Base-by-base conservation (phyloP, 139 green algal genomes). In the Coelastrella sp. region DNA sequence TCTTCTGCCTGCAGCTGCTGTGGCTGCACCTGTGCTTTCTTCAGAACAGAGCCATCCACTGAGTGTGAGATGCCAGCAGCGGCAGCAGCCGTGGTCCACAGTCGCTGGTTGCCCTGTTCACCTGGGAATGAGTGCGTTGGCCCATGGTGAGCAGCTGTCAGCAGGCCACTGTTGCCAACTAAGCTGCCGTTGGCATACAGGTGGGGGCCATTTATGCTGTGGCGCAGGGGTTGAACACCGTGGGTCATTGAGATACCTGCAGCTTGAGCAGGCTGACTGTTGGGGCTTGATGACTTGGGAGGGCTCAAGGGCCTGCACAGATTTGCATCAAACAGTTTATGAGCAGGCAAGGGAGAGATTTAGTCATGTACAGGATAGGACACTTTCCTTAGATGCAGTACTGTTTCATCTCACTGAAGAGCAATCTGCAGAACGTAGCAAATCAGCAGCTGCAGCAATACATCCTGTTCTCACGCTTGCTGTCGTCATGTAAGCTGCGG, bases 191-290 rank as follows among this genome's bases (percentile, higher is more conserved):
- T 49, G 11, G 24, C 78, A 59, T 61, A 84, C 78, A 84, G 22
- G 49, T 84, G 78, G 10, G 49, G 78, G 10, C 78, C 78, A 35
- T 35, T 49, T 27, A 84, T 84, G 78, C 78, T 84, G 78, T 68
- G 75, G 75, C 75, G 75, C 75, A 65, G 35, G 7, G 17, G 74
- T 5, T 49, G 35, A 49, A 49, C 35, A 49, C 35, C 3, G 1
- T 49, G 35, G 1, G 35, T 49, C 35, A 49, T 3, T 49, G 35
- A 49, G 35, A 49, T 49, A 49, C 35, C 20, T 59, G 78, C 15
- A 27, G 78, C 78, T 83, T 56, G 25, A 63, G 27, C 15, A 27
- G 27, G 78, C 35, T 65, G 78, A 12, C 12, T 56, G 12, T 19
- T 25, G 22, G 78, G 78, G 12, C 78, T 83, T 11, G 78, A 19